Percentiles rank a stretch among this genome's conserved stretches.
Evolutionary conservation across 2,329 filamentous ascomycete species (phyloP).

Genomic region (Epichloe coenophiala): DNA sequence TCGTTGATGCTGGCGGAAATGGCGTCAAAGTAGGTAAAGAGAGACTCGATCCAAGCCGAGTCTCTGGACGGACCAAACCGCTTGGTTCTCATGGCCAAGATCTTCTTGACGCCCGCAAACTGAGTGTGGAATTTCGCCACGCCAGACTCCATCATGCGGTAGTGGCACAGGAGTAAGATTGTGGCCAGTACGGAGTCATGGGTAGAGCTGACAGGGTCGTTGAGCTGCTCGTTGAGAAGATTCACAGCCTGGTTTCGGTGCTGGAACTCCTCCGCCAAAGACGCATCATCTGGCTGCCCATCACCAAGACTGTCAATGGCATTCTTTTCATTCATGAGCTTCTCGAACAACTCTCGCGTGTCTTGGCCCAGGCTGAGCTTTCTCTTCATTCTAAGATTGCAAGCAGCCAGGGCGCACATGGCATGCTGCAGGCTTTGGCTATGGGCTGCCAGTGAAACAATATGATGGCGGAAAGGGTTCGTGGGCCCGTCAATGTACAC

Average conservation of each 20-base stretch:
- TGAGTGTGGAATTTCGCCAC: slow-evolving; percentile 89
- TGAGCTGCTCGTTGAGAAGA: slow-evolving; percentile 71
- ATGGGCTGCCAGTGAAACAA: slow-evolving; percentile 61
- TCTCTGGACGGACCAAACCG: slow-evolving; percentile 40
- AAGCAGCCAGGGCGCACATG: slow-evolving; percentile 76
- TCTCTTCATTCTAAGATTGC: slow-evolving; percentile 78
- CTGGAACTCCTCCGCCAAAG: slow-evolving; percentile 67
- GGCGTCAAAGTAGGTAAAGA: slow-evolving; percentile 91
- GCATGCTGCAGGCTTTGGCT: slow-evolving; percentile 84
- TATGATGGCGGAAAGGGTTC: slow-evolving; percentile 77
- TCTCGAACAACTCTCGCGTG: slow-evolving; percentile 34
- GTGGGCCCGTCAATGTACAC: slow-evolving; percentile 77
- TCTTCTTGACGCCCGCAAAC: slow-evolving; percentile 83
- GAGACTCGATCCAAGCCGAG: slow-evolving; percentile 78
- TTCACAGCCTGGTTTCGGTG: slow-evolving; percentile 69
- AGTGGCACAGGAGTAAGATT: slow-evolving; percentile 76
- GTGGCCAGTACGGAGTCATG: slow-evolving; percentile 83
- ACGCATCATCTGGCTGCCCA: slow-evolving; percentile 45
- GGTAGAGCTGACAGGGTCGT: slow-evolving; percentile 58
- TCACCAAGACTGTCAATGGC: slow-evolving; percentile 30
- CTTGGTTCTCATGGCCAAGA: slow-evolving; percentile 59
- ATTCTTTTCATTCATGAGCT: slow-evolving; percentile 32
- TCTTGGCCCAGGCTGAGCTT: slow-evolving; percentile 49
- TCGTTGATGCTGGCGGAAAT: slow-evolving; percentile 88
- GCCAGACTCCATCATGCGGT: slow-evolving; percentile 86